Evolutionary conservation across 169 alveolate genomes (phyloP).

Genomic region (Plasmodium gallinaceum): DNA sequence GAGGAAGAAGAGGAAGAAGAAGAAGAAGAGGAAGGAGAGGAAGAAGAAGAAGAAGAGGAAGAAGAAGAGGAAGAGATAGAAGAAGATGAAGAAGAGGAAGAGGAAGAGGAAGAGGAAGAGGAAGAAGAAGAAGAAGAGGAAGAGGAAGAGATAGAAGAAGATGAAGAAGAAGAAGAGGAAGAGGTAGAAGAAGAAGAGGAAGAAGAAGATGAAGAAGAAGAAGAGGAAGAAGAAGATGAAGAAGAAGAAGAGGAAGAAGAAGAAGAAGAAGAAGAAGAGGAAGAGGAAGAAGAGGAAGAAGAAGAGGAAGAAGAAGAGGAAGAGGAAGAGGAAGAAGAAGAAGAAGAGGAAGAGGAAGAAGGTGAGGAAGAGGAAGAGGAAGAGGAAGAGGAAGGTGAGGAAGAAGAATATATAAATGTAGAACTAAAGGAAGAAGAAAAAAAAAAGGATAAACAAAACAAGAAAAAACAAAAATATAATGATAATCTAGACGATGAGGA

Average conservation of each 20-base stretch:
- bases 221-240: background rate
- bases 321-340: background rate
- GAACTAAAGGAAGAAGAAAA: background rate
- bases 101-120: conserved; percentile 3
- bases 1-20: conserved; percentile 13
- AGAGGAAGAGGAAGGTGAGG: conserved; percentile 10
- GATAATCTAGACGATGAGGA: background rate
- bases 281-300: background rate
- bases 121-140: background rate
- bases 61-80: background rate
- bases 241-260: conserved; percentile 4
- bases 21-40: background rate
- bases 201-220: background rate
- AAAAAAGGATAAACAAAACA: background rate
- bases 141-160: conserved; percentile 2
- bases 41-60: background rate
- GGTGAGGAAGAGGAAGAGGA: conserved; percentile 1
- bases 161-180: background rate
- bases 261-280: background rate
- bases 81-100: background rate
- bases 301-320: background rate
- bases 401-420: background rate
- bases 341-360: background rate
- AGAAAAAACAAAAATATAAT: background rate
- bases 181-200: background rate